Conservation (phyloP, 495 filamentous ascomycete genomes). For the Staphylotrichum longicolle region DNA sequence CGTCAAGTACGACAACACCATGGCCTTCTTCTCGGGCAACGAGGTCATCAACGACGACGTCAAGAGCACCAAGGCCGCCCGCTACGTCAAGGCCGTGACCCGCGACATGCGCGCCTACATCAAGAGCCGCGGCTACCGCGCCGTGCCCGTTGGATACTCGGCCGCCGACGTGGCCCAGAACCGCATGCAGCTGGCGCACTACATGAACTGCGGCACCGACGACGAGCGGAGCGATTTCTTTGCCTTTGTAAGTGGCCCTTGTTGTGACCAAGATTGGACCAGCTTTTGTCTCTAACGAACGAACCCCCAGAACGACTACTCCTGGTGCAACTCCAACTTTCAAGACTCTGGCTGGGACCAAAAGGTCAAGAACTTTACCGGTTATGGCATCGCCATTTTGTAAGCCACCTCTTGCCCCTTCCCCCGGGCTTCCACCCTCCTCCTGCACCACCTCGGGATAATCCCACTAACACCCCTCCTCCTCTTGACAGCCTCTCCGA, state of each 20-base stretch:
- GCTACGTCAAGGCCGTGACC: constrained; percentile 90
- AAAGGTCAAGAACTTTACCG: constrained; percentile 88
- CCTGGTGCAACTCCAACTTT: constrained; percentile 90
- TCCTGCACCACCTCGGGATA: background rate
- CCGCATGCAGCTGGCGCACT: constrained; percentile 83
- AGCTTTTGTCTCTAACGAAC: background rate
- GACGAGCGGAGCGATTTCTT: constrained; percentile 91
- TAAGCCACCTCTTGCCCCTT: constrained; percentile 15
- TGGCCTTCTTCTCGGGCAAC: constrained; percentile 97
- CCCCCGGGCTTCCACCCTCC: too few relatives aligned
- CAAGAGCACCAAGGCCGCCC: constrained; percentile 69
- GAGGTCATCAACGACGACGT: constrained; percentile 87
- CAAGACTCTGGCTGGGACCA: constrained; percentile 76
- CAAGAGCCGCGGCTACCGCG: constrained; percentile 64
- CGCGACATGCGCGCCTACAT: constrained; percentile 93
- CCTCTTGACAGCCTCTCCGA: constrained; percentile 66
- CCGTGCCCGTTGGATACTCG: constrained; percentile 90
- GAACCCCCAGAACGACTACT: constrained; percentile 88
- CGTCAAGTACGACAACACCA: constrained; percentile 81
- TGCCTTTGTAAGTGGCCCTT: constrained; percentile 59
- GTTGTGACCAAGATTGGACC: background rate
- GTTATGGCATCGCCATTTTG: constrained; percentile 90
- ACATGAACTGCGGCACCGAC: constrained; percentile 91
- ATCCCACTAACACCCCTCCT: background rate
- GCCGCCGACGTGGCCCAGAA: constrained; percentile 84